Base-by-base conservation (phyloP, 805 yeast genomes). In the Metschnikowia noctiluminum region DNA sequence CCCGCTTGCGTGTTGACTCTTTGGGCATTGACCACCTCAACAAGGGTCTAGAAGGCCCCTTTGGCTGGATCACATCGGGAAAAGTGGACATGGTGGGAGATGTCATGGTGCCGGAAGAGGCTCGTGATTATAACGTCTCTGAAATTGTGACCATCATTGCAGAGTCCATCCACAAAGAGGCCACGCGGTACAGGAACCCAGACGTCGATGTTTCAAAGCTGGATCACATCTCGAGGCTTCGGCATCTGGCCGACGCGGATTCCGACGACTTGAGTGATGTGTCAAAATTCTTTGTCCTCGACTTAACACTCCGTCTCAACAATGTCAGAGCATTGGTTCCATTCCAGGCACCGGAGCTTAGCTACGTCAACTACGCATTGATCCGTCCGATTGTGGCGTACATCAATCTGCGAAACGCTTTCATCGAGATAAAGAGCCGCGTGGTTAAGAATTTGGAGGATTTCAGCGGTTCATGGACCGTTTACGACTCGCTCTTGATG, bases 381-480 rank as follows among this genome's bases (percentile, higher is more conserved):
- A 86, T 94, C 45, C 74, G 96, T 53, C 99, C 99, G 0, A 91
- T 94, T 62, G 96, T 94, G 26, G 97, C 91, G 1, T 94, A 92
- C 65, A 92, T 94, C 63, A 94, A 94, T 63, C 86, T 94, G 35
- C 79, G 87, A 50, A 87, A 88, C 60, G 89, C 98, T 0, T 87
- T 85, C 60, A 91, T 94, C 51, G 97, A 96, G 39, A 83, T 92
- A 50, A 77, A 82, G 52, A 89, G 96, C 61, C 80, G 89, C 4
- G 82, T 94, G 8, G 85, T 85, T 32, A 94, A 94, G 62, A 78
- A 81, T 40, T 68, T 90, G 21, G 71, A 75, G 28, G 99, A 94
- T 61, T 94, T 94, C 64, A 90, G 88, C 59, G 99, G 99, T 0
- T 81, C 96, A 7, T 94, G 99, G 99, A 92, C 99, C 1, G 76